phyloP scores from a whole-genome alignment of 768 basidiomycete species.

The Tricholoma furcatifolium region DNA sequence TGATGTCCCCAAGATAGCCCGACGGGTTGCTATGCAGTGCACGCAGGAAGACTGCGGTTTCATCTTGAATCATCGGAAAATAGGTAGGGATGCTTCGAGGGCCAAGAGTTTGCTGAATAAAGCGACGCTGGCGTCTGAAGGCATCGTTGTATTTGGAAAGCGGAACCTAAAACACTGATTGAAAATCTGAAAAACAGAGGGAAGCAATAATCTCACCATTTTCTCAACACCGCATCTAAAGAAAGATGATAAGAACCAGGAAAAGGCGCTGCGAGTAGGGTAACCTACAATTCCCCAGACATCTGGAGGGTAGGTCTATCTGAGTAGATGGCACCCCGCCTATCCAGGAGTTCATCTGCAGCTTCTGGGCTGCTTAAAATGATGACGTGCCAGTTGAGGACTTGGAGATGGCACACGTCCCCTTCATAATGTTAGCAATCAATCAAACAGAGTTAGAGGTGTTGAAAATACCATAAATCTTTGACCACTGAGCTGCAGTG shows the following conservation, averaged over 20 bases:
- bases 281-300: slow-evolving; percentile 13
- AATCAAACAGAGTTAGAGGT: background rate
- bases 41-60: slow-evolving; percentile 9
- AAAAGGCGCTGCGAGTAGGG: background rate
- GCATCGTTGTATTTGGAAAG: slow-evolving; percentile 6
- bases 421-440: background rate
- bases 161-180: slow-evolving; percentile 4
- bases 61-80: slow-evolving; percentile 5
- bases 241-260: background rate
- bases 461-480: background rate
- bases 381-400: slow-evolving; percentile 25
- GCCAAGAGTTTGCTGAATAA: slow-evolving; percentile 10
- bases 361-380: slow-evolving; percentile 32
- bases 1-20: slow-evolving; percentile 9
- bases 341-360: slow-evolving; percentile 34
- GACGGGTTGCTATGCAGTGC: slow-evolving; percentile 1
- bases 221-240: background rate
- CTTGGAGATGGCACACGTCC: slow-evolving; percentile 24
- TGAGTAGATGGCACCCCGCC: slow-evolving; percentile 36
- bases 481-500: slow-evolving; percentile 15
- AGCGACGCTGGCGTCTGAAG: slow-evolving; percentile 10
- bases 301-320: slow-evolving; percentile 17
- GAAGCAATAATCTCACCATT: background rate
- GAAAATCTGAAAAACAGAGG: background rate
- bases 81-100: slow-evolving; percentile 8